Conservation (phyloP, 306 rosid genomes). For the Mimosa bimucronata region DNA sequence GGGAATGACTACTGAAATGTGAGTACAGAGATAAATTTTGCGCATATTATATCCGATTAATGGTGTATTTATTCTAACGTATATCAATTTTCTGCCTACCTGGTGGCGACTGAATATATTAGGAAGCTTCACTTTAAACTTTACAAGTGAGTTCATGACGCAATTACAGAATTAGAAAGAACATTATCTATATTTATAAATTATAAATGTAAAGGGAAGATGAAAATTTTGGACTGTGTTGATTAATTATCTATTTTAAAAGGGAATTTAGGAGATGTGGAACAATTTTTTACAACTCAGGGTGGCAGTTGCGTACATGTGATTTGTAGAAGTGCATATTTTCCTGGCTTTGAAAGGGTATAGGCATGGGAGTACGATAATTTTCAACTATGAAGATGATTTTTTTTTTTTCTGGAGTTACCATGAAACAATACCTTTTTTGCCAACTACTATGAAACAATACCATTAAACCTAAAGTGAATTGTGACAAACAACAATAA, state of each 20-base stretch:
- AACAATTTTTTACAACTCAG: not conserved
- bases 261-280: not conserved
- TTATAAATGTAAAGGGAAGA: not conserved
- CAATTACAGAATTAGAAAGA: conserved; percentile 17
- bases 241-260: conserved; percentile 11
- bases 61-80: conserved; percentile 16
- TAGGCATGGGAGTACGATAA: not conserved
- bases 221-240: conserved; percentile 8
- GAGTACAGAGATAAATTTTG: conserved; percentile 46
- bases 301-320: not conserved
- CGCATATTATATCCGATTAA: conserved; percentile 30
- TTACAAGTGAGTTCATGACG: conserved; percentile 19
- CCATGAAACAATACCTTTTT: not conserved
- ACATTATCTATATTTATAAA: not conserved
- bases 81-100: conserved; percentile 6
- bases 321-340: not conserved
- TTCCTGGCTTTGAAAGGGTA: conserved; percentile 5
- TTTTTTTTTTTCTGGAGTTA: conserved; percentile 13
- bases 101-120: conserved; percentile 15
- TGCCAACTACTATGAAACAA: not conserved
- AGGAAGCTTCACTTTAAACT: conserved; percentile 1
- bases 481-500: not conserved
- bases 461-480: not conserved
- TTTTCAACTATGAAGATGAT: conserved; percentile 6
- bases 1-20: conserved; percentile 97